Conservation (phyloP, 1,284 basidiomycete species). For the Erythrobasidium hasegawianum region DNA sequence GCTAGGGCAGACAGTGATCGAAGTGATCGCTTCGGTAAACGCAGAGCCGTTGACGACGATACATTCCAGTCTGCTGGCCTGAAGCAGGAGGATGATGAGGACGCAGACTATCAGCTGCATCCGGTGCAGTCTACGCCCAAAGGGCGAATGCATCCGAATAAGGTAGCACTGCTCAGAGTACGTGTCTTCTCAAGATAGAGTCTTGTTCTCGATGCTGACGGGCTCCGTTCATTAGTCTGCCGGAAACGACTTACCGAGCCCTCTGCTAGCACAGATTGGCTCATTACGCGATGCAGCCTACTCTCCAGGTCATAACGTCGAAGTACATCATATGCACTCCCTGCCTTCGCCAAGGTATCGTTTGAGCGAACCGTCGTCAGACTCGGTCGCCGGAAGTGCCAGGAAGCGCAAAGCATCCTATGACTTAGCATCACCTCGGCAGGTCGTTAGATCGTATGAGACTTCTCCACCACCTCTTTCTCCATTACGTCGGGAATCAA, state of each 20-base stretch:
- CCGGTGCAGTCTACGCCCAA: slow-evolving; percentile 19
- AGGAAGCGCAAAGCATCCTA: slow-evolving; percentile 33
- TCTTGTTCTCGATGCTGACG: background rate
- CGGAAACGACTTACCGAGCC: slow-evolving; percentile 33
- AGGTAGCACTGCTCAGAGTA: slow-evolving; percentile 17
- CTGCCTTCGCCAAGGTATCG: background rate
- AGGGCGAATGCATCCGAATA: slow-evolving; percentile 2
- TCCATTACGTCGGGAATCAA: background rate
- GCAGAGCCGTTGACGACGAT: slow-evolving; percentile 1
- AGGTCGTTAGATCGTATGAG: slow-evolving; percentile 18
- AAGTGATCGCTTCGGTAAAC: no score
- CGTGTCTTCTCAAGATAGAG: background rate
- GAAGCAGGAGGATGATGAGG: slow-evolving; percentile 17
- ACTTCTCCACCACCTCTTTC: slow-evolving; percentile 17
- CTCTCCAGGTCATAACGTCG: background rate
- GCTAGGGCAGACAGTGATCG: no score
- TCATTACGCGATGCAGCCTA: slow-evolving; percentile 19
- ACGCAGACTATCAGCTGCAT: background rate
- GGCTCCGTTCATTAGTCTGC: slow-evolving; percentile 6
- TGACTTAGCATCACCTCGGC: slow-evolving; percentile 26
- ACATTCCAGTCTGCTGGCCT: slow-evolving; percentile 3
- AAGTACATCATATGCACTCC: background rate
- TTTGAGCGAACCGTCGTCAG: background rate
- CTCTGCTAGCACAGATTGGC: slow-evolving; percentile 20
- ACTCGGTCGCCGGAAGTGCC: slow-evolving; percentile 17